phyloP scores from a whole-genome alignment of 345 rosid genomes.

The Eucalyptus leucophloia region DNA sequence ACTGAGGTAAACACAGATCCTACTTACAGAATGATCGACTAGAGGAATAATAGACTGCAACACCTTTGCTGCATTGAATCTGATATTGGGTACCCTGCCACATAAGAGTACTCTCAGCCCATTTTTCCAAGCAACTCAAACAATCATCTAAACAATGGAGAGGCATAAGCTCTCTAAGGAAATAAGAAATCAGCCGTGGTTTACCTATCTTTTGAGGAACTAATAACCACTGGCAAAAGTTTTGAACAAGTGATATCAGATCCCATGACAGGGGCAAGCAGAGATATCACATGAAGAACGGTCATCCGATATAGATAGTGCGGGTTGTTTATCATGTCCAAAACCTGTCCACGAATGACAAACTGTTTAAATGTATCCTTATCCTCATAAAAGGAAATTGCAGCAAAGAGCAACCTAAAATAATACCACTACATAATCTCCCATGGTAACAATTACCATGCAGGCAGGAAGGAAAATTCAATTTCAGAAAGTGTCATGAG shows the following conservation, averaged over 20 bases:
- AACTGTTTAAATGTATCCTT: background rate
- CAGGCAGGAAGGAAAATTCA: background rate
- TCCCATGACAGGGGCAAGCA: constrained; percentile 92
- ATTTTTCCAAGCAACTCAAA: background rate
- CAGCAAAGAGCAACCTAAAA: background rate
- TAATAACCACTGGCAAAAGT: constrained; percentile 68
- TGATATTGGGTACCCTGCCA: constrained; percentile 90
- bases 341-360: constrained; percentile 28
- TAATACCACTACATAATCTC: background rate
- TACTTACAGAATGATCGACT: background rate
- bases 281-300: constrained; percentile 64
- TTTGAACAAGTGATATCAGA: constrained; percentile 74
- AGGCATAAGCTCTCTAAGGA: background rate
- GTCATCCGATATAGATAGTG: constrained; percentile 94
- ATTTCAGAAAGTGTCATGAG: background rate
- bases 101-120: background rate
- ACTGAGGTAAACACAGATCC: background rate
- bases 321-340: constrained; percentile 78
- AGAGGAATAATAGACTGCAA: constrained; percentile 76
- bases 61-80: constrained; percentile 94
- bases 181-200: background rate
- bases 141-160: background rate
- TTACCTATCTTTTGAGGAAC: constrained; percentile 85
- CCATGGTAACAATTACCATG: background rate
- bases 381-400: background rate